Percentiles rank a stretch among this genome's conserved stretches.
Evolutionary conservation across 371 early-diverging fungal species (phyloP).

Genomic region (Mortierella sp.): DNA sequence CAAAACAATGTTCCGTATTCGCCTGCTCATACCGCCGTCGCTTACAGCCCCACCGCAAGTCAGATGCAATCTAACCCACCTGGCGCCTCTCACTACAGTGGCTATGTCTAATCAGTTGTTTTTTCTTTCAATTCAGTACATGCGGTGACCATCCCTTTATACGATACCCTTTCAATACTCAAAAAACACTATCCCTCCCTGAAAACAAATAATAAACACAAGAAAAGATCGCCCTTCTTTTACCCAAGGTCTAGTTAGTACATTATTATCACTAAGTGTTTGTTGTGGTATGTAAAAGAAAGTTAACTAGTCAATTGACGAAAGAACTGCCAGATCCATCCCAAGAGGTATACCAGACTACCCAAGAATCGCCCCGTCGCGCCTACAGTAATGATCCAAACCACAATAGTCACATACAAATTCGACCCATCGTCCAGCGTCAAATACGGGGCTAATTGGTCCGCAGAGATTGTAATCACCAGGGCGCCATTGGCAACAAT

Average conservation of each 20-base stretch:
- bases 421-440: slow-evolving; percentile 50
- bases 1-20: not conserved
- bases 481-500: slow-evolving; percentile 82
- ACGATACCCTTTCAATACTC: not conserved
- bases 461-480: slow-evolving; percentile 71
- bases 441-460: slow-evolving; percentile 47
- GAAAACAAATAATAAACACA: not conserved
- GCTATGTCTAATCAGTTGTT: not conserved
- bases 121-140: not conserved
- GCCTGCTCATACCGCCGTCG: slow-evolving; percentile 1
- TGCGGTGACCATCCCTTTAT: not conserved
- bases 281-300: not conserved
- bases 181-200: not conserved
- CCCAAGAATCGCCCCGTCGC: slow-evolving; percentile 54
- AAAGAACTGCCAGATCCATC: slow-evolving; percentile 46
- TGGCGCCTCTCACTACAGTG: slow-evolving; percentile 12
- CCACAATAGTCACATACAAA: slow-evolving; percentile 51
- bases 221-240: not conserved
- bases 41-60: slow-evolving; percentile 10
- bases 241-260: not conserved
- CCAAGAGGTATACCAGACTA: slow-evolving; percentile 42
- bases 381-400: slow-evolving; percentile 51
- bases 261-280: slow-evolving; percentile 14
- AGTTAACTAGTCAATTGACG: slow-evolving; percentile 8
- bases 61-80: slow-evolving; percentile 14